Conservation (phyloP, 345 rosid genomes). For the Salix arbutifolia region DNA sequence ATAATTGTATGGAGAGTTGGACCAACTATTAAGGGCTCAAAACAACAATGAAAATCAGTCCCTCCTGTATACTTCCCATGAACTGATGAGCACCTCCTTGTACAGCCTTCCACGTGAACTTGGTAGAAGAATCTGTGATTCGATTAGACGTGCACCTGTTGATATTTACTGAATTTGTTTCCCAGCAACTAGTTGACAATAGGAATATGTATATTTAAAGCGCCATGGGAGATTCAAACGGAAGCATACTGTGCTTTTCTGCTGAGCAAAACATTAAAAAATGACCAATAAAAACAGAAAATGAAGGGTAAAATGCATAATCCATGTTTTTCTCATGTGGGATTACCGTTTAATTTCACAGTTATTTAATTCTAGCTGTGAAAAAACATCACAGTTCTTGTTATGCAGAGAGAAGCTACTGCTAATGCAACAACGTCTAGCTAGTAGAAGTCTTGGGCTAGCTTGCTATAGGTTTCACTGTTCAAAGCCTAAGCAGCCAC, state of each 20-base stretch:
- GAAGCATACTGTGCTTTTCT: neutral
- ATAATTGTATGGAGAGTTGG: slow-evolving; percentile 13
- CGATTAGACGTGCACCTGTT: neutral
- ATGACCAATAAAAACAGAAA: neutral
- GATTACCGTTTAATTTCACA: neutral
- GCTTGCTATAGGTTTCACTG: neutral
- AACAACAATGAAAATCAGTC: neutral
- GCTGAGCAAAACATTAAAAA: neutral
- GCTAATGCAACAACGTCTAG: neutral
- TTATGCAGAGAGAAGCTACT: neutral
- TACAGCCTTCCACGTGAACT: slow-evolving; percentile 33
- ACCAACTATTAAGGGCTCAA: neutral
- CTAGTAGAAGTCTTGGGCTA: neutral
- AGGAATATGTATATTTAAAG: neutral
- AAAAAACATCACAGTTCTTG: neutral
- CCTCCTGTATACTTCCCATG: slow-evolving; percentile 16
- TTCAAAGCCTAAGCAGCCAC: neutral
- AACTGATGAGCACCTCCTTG: slow-evolving; percentile 22
- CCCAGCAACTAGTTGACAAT: neutral
- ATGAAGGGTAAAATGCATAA: neutral
- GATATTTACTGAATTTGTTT: neutral
- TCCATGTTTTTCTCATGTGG: neutral
- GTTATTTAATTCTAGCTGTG: neutral
- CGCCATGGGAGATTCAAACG: neutral
- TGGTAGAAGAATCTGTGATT: slow-evolving; percentile 13